Conservation (phyloP, 805 yeast species). For the Wickerhamomyces mucosus region DNA sequence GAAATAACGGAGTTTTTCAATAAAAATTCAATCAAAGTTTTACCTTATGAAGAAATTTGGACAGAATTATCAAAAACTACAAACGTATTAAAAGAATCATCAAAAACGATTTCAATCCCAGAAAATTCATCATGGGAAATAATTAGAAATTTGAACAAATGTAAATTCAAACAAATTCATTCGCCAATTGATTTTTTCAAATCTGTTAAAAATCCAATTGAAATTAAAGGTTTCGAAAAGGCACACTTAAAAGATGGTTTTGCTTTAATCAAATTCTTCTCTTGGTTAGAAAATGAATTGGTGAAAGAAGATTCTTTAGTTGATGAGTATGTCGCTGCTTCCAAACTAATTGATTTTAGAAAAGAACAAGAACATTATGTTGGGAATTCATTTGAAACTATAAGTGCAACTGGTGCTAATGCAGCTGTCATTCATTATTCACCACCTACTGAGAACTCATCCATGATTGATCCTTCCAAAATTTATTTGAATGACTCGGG, state of each 20-base stretch:
- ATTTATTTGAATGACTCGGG: slow-evolving; percentile 84
- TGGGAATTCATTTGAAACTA: slow-evolving; percentile 69
- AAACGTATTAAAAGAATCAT: slow-evolving; percentile 12
- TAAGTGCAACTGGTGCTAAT: slow-evolving; percentile 68
- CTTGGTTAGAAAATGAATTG: slow-evolving; percentile 73
- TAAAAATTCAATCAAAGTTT: slow-evolving; percentile 36
- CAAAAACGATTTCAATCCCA: slow-evolving; percentile 38
- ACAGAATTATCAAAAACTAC: slow-evolving; percentile 31
- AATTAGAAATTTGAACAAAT: slow-evolving; percentile 37
- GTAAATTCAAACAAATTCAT: slow-evolving; percentile 29
- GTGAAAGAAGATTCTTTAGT: slow-evolving; percentile 30
- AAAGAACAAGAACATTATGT: slow-evolving; percentile 43
- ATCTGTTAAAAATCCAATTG: slow-evolving; percentile 65
- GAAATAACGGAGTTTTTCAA: slow-evolving; percentile 31
- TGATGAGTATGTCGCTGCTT: slow-evolving; percentile 59
- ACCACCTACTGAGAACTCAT: slow-evolving; percentile 49
- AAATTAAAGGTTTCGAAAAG: slow-evolving; percentile 55
- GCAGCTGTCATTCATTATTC: slow-evolving; percentile 71
- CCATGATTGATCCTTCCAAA: slow-evolving; percentile 54
- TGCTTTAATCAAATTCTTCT: slow-evolving; percentile 60
- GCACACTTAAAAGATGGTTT: slow-evolving; percentile 85
- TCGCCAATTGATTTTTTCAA: slow-evolving; percentile 64
- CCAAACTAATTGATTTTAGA: slow-evolving; percentile 47
- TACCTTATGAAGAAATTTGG: slow-evolving; percentile 52
- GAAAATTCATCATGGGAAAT: slow-evolving; percentile 61